Conservation (phyloP, 2,329 filamentous ascomycete genomes). For the Aspergillus vadensis region DNA sequence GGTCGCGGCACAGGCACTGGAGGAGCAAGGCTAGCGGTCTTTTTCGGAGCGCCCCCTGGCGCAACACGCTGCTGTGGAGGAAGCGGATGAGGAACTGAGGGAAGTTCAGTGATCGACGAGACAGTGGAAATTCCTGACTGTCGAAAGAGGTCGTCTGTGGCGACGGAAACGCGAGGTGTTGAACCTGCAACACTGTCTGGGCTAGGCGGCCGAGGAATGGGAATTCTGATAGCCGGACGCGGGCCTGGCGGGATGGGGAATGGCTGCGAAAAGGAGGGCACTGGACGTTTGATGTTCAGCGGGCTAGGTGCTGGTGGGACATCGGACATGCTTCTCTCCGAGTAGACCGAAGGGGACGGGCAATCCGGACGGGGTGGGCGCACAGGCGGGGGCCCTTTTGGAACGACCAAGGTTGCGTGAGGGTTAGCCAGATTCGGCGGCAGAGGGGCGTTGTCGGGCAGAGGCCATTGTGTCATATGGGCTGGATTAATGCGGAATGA, state of each 20-base stretch:
- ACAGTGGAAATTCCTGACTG: constrained; percentile 33
- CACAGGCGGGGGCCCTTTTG: constrained; percentile 43
- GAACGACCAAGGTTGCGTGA: constrained; percentile 30
- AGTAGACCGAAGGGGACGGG: constrained; percentile 42
- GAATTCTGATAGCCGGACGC: constrained; percentile 22
- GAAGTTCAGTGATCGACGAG: constrained; percentile 34
- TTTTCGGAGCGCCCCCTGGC: constrained; percentile 26
- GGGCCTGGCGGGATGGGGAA: constrained; percentile 23
- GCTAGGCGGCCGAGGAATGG: constrained; percentile 16
- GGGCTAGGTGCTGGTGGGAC: constrained; percentile 25
- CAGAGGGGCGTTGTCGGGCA: constrained; percentile 39
- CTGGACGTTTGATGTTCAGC: constrained; percentile 24
- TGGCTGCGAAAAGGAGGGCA: constrained; percentile 33
- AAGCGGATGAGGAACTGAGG: constrained; percentile 22
- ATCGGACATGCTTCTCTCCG: constrained; percentile 30
- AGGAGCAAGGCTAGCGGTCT: constrained; percentile 33
- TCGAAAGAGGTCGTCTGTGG: constrained; percentile 33
- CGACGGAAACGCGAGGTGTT: constrained; percentile 29
- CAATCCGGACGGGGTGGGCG: constrained; percentile 45
- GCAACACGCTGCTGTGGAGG: constrained; percentile 21
- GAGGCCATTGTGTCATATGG: constrained; percentile 50
- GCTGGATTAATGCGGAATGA: constrained; percentile 27
- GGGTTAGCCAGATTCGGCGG: constrained; percentile 27
- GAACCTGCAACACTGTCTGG: constrained; percentile 26
- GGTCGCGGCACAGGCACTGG: constrained; percentile 30